A percentile compares a stretch with the other conserved stretches of the same genome.
These are phyloP conservation scores for Termitomyces sp. DNA, from an alignment of 768 basidiomycete species.

Conservation along the genomic window DNA sequence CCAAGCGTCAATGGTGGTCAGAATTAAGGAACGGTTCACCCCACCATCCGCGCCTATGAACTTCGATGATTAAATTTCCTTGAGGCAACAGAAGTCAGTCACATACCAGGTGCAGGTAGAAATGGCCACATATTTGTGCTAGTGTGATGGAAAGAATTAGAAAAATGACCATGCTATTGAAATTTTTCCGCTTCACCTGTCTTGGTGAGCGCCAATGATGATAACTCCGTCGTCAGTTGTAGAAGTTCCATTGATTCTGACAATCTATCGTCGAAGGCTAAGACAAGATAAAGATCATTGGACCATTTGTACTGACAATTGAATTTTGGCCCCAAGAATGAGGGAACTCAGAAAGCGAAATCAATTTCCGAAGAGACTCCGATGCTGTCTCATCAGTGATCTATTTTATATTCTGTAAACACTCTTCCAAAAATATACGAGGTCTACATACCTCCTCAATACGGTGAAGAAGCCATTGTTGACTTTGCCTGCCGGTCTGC, in stretches of 20 bases:
- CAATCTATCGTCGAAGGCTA: constrained; percentile 45
- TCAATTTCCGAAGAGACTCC: constrained; percentile 45
- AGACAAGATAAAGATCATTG: constrained; percentile 7
- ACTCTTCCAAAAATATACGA: constrained; percentile 1
- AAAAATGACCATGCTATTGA: neutral
- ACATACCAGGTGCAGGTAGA: constrained; percentile 66
- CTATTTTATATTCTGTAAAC: constrained; percentile 28
- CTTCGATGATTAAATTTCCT: constrained; percentile 18
- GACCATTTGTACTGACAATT: constrained; percentile 42
- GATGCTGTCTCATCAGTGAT: constrained; percentile 62
- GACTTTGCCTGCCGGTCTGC: constrained; percentile 73
- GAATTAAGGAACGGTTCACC: constrained; percentile 11
- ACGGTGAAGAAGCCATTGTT: constrained; percentile 68
- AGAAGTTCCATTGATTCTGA: constrained; percentile 71
- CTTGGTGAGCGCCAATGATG: constrained; percentile 78
- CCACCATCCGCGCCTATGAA: constrained; percentile 46
- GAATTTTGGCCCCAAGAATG: constrained; percentile 87
- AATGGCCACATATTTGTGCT: constrained; percentile 80
- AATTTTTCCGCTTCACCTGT: constrained; percentile 46
- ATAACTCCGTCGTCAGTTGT: constrained; percentile 55
- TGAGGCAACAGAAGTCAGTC: constrained; percentile 17
- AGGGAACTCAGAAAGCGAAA: constrained; percentile 66
- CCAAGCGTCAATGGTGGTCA: constrained; percentile 18
- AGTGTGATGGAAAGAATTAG: constrained; percentile 7
- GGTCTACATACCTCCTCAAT: constrained; percentile 49